A percentile compares a stretch with the other conserved stretches of the same genome.
Evolutionary conservation across 1,284 basidiomycete species (phyloP).

Genomic region (Melampsora americana): DNA sequence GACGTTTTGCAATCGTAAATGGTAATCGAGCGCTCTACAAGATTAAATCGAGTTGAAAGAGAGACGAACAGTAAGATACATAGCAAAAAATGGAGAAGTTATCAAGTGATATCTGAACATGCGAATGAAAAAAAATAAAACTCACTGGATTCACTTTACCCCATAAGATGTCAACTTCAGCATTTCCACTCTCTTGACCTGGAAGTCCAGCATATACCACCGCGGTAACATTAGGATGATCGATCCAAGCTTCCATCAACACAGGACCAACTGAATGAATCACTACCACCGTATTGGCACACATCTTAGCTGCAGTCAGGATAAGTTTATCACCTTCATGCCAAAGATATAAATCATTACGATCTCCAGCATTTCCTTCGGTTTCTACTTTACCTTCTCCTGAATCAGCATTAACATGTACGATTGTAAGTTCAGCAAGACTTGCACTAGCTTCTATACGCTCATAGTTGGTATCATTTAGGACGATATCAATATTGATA

Average conservation of each 20-base stretch:
- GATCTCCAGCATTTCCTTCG: slow-evolving; percentile 23
- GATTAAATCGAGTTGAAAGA: not conserved
- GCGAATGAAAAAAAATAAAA: not conserved
- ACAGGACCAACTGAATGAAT: slow-evolving; percentile 39
- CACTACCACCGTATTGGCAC: slow-evolving; percentile 17
- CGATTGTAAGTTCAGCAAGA: slow-evolving; percentile 44
- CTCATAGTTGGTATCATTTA: slow-evolving; percentile 27
- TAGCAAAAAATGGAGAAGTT: no score
- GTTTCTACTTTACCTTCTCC: slow-evolving; percentile 39
- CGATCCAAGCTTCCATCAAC: slow-evolving; percentile 28
- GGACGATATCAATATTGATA: slow-evolving; percentile 18
- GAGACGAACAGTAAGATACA: not conserved
- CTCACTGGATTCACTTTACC: slow-evolving; percentile 42
- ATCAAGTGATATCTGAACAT: not conserved
- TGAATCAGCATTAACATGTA: slow-evolving; percentile 40
- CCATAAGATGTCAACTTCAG: slow-evolving; percentile 43
- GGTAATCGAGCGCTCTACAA: slow-evolving; percentile 45
- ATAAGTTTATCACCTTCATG: slow-evolving; percentile 22
- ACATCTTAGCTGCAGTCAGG: not conserved
- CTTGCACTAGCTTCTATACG: slow-evolving; percentile 20
- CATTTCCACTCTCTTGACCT: slow-evolving; percentile 39
- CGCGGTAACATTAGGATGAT: slow-evolving; percentile 45
- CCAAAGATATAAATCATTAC: slow-evolving; percentile 13
- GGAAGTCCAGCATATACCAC: slow-evolving; percentile 38
- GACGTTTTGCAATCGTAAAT: slow-evolving; percentile 45